A percentile compares a stretch with the other conserved stretches of the same genome.
These are phyloP conservation scores for Aspergillus bridgeri DNA, from an alignment of 495 filamentous ascomycete genomes.

Conservation along the genomic window DNA sequence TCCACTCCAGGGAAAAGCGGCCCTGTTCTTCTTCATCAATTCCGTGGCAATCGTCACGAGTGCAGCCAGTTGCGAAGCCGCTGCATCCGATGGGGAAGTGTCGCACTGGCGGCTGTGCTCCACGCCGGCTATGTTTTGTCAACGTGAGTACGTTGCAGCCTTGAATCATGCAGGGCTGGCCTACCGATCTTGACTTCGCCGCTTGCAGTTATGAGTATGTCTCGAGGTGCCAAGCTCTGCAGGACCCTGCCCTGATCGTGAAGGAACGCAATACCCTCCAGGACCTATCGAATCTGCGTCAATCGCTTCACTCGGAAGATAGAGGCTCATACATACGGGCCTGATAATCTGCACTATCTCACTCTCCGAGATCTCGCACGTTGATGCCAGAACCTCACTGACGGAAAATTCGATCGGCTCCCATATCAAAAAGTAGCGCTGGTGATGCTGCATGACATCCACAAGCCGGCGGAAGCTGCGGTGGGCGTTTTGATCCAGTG, in stretches of 20 bases:
- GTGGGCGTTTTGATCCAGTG: background rate
- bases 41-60: background rate
- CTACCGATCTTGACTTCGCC: background rate
- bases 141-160: background rate
- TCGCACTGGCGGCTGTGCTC: background rate
- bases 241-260: background rate
- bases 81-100: background rate
- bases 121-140: background rate
- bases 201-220: background rate
- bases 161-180: background rate
- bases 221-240: background rate
- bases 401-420: background rate
- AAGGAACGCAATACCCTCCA: background rate
- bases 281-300: background rate
- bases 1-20: background rate
- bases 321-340: background rate
- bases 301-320: background rate
- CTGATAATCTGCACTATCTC: background rate
- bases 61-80: background rate
- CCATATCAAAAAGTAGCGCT: background rate
- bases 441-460: background rate
- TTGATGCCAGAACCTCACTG: background rate
- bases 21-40: background rate
- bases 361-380: background rate
- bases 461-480: background rate